Base-by-base conservation (phyloP, 2,329 filamentous ascomycete genomes). In the Talaromyces marneffei region DNA sequence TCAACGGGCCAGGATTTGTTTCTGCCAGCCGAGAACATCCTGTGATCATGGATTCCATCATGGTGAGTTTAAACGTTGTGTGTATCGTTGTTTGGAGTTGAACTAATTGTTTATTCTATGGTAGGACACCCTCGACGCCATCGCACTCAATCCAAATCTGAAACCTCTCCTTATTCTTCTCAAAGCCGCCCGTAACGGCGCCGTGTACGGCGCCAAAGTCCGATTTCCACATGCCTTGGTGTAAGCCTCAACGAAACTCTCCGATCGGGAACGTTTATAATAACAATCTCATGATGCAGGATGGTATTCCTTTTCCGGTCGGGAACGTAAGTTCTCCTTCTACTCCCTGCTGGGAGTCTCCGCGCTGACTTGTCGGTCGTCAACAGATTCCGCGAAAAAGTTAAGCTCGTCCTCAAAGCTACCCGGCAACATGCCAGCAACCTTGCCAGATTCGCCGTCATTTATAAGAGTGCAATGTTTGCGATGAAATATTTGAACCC, bases 241-340 rank as follows among this genome's bases (percentile, higher is more conserved):
- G 83, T 87, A 81, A 65, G 79, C 56, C 35, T 59, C 31, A 23
- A 55, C 23, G 6, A 18, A 40, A 18, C 1, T 20, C 7, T 12
- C 3, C 18, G 31, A 3, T 31, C 16, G 31, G 29, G 35, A n/a
- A 46, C 33, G 50, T 3, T 42, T 9, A 29, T 62, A 40, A 59
- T 58, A 25, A 57, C 66, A 33, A 20, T 54, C 40, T 40, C 29
- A 39, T 39, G 23, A 29, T 58, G 58, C 0, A 92, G 89, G 57
- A 99, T 99, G 93, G 91, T 97, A 67, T 89, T 97, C 69, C 85
- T 99, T 67, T 99, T 99, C 81, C 90, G 94, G 68, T 91, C 89
- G 9, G 94, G 93, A 79, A 89, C 89, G 83, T 91, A 83, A 70
- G 85, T 82, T n/a, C 14, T 37, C 16, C 6, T 20, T n/a, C n/a